Base-by-base conservation (phyloP, 129 eudicot species). In the Chrysanthemum makinoi region DNA sequence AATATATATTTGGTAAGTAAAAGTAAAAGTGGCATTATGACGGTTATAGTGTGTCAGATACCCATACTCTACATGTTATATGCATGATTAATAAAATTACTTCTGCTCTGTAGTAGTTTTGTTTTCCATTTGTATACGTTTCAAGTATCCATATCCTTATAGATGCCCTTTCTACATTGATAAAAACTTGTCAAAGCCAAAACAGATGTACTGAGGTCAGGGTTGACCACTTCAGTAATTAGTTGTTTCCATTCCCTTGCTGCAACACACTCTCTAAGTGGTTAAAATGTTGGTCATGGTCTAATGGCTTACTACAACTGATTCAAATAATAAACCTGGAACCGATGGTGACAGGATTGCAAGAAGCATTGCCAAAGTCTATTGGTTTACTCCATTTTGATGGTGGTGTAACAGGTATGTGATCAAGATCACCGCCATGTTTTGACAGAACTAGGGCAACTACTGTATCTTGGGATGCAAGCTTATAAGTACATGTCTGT, bases 321-420 rank as follows among this genome's bases (percentile, higher is more conserved):
- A 73, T 72, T 57, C 94, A 94, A 97, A 84, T 94, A 76, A 90
- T 96, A 73, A 72, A 82, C 55, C 85, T 94, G 30, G 99, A 94
- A 75, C 96, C 99, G 65, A 63, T 90, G 91, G 82, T 94, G 74
- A 82, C 93, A 16, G 95, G 95, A 73, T 65, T 94, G 79, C 95
- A 91, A 86, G 97, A 90, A 74, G 93, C 96, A 70, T 78, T 94
- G 69, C 99, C 99, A 9, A 94, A 89, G 72, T 87, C 99, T 30
- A 86, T 94, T 46, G 96, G 96, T 19, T 79, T 94, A 68, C 97
- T 94, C 68, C 91, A 97, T 78, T 90, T 94, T 72, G 99, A 94
- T 81, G 89, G 97, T 57, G 99, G 99, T 12, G 86, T 94, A 22
- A 74, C 94, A 84, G 99, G 99, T 94, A 75, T 54, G 19, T 77